Evolutionary conservation across 192 early-diverging fungal species (phyloP).

Genomic region (Entomortierella beljakovae): DNA sequence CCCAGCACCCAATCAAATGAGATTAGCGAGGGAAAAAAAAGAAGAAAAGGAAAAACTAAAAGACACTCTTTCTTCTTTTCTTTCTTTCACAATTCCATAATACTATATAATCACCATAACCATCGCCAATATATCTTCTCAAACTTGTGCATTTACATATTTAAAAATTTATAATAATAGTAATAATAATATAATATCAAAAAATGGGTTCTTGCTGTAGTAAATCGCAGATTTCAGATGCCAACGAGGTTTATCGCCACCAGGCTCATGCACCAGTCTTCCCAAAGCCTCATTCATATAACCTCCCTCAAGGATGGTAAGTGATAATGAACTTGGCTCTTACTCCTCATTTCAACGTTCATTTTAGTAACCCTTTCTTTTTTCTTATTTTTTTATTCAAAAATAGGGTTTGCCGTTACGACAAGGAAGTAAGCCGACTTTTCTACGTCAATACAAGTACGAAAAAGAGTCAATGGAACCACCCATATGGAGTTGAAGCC

Average conservation of each 20-base stretch:
- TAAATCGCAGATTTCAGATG: background rate
- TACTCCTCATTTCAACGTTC: background rate
- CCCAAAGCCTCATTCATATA: conserved; percentile 25
- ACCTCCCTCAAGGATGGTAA: conserved; percentile 42
- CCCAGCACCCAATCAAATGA: too few relatives aligned
- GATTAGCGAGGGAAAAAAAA: too few relatives aligned
- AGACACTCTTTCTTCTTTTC: too few relatives aligned
- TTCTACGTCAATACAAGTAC: conserved; percentile 33
- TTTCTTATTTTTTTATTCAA: background rate
- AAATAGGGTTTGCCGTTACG: conserved; percentile 38
- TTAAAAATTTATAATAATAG: too few relatives aligned
- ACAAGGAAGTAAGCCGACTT: conserved; percentile 14
- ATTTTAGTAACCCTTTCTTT: background rate
- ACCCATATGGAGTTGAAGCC: conserved; percentile 11
- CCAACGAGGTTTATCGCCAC: background rate
- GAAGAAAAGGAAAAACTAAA: too few relatives aligned
- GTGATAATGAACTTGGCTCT: too few relatives aligned
- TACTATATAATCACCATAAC: too few relatives aligned
- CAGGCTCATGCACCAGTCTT: conserved; percentile 3
- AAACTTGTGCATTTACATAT: too few relatives aligned
- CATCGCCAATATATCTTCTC: too few relatives aligned
- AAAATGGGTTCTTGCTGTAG: conserved; percentile 8
- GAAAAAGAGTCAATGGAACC: conserved; percentile 29
- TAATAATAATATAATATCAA: background rate
- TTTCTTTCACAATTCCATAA: too few relatives aligned